phyloP scores from a whole-genome alignment of 257 asterid species.

The Plectranthus barbatus region DNA sequence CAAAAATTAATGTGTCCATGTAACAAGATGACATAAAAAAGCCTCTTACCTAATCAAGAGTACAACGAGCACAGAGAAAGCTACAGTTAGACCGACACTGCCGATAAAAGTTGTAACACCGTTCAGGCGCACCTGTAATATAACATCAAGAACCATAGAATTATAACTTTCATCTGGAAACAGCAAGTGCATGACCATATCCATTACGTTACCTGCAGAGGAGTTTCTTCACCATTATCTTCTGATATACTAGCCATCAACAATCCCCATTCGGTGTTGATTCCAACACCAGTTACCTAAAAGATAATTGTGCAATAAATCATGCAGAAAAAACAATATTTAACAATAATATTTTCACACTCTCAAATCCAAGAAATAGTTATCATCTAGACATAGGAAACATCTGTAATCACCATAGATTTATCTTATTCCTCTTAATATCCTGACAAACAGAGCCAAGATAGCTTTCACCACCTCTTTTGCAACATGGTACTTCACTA shows the following conservation, averaged over 20 bases:
- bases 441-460: background rate
- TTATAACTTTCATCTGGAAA: background rate
- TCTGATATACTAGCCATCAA: slow-evolving; percentile 93
- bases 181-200: background rate
- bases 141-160: slow-evolving; percentile 7
- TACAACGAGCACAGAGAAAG: slow-evolving; percentile 58
- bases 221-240: slow-evolving; percentile 98
- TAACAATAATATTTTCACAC: background rate
- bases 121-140: slow-evolving; percentile 78
- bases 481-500: no score
- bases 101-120: slow-evolving; percentile 97
- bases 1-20: slow-evolving; percentile 8
- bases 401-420: background rate
- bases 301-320: slow-evolving; percentile 4
- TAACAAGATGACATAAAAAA: slow-evolving; percentile 1
- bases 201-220: slow-evolving; percentile 61
- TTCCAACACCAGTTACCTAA: slow-evolving; percentile 91
- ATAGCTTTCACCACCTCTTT: no score
- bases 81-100: slow-evolving; percentile 84
- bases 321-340: slow-evolving; percentile 3
- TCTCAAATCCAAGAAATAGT: background rate
- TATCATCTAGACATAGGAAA: background rate
- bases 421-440: background rate
- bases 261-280: slow-evolving; percentile 97
- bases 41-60: slow-evolving; percentile 60